Evolutionary conservation across 2,329 filamentous ascomycete genomes (phyloP), one percentile per base, ranked within the genome.

Genomic region (Colletotrichum sublineola): DNA sequence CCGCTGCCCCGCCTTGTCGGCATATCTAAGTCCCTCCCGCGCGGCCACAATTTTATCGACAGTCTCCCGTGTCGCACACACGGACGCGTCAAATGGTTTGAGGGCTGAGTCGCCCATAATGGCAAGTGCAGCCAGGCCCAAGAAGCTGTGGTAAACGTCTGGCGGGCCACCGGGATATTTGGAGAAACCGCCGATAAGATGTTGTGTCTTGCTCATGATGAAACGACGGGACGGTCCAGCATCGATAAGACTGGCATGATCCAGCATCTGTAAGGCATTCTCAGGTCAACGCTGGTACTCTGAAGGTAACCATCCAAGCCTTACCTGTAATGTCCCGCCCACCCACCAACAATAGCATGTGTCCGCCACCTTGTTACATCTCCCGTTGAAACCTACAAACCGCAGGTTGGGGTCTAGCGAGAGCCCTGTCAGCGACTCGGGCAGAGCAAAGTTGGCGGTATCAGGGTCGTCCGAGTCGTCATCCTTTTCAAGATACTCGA

Each of bases 281-380:
- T 74, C 38, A 65, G 66, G 15, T 38, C 42, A 31, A 53, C 24
- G 44, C 18, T 61, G 80, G 77, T 81, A 87, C 85, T 71, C 81
- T 79, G 63, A 88, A 31, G 50, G n/a, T 5, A 48, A 8, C 24
- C 9, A 11, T 9, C 24, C 36, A 20, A 9, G 5, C 63, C 81
- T 73, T 78, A 87, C 84, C 64, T 79, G 77, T 1, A 90, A 79
- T 1, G 94, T 90, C 2, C 90, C 94, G 5, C 88, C 87, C 0
- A 94, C 94, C 96, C 96, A 99, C 86, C 96, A 99, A 31, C 91
- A 92, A 81, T 99, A 99, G 83, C 96, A 99, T 0, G 96, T 98
- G 82, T 99, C 96, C 12, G 94, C 93, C 60, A 92, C 88, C 81
- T 99, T 99, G 84, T 97, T 98, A 79, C 90, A 91, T 62, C 96